phyloP scores from a whole-genome alignment of 805 yeast genomes.

The Wickerhamomyces queroliae region DNA sequence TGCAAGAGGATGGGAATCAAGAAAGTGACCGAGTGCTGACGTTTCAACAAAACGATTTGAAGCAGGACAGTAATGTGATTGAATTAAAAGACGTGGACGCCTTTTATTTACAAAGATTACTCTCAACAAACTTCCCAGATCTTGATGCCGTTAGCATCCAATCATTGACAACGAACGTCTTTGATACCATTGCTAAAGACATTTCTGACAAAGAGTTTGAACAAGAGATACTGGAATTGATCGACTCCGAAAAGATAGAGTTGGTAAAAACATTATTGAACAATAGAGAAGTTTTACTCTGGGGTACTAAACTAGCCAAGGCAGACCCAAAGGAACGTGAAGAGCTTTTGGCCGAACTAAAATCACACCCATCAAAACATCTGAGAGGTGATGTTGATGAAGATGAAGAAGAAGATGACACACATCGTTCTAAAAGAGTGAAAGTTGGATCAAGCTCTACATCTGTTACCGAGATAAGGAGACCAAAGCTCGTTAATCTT shows the following conservation, averaged over 20 bases:
- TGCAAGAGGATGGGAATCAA: slow-evolving; percentile 19
- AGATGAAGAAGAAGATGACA: slow-evolving; percentile 4
- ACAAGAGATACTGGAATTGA: slow-evolving; percentile 42
- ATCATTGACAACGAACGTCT: slow-evolving; percentile 34
- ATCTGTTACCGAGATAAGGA: slow-evolving; percentile 15
- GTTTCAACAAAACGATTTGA: slow-evolving; percentile 7
- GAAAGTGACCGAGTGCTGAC: slow-evolving; percentile 16
- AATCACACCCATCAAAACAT: slow-evolving; percentile 30
- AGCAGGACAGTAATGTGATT: slow-evolving; percentile 9
- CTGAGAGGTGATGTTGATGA: slow-evolving; percentile 38
- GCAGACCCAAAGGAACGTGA: slow-evolving; percentile 32
- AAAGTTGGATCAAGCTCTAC: slow-evolving; percentile 13
- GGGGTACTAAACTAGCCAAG: slow-evolving; percentile 43
- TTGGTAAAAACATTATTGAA: slow-evolving; percentile 42
- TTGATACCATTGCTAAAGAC: slow-evolving; percentile 31
- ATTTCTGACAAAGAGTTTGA: slow-evolving; percentile 41
- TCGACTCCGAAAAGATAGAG: slow-evolving; percentile 46
- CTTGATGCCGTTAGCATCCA: slow-evolving; percentile 35
- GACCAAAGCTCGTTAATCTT: slow-evolving; percentile 57
- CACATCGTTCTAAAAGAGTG: slow-evolving; percentile 19
- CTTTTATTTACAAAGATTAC: slow-evolving; percentile 48
- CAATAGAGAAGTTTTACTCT: slow-evolving; percentile 47
- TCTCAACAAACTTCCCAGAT: slow-evolving; percentile 29
- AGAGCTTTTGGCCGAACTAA: slow-evolving; percentile 37
- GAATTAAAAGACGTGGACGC: slow-evolving; percentile 37